These are phyloP conservation scores for Fusarium armeniacum DNA, from an alignment of 2,329 filamentous ascomycete species.

Conservation along the genomic window DNA sequence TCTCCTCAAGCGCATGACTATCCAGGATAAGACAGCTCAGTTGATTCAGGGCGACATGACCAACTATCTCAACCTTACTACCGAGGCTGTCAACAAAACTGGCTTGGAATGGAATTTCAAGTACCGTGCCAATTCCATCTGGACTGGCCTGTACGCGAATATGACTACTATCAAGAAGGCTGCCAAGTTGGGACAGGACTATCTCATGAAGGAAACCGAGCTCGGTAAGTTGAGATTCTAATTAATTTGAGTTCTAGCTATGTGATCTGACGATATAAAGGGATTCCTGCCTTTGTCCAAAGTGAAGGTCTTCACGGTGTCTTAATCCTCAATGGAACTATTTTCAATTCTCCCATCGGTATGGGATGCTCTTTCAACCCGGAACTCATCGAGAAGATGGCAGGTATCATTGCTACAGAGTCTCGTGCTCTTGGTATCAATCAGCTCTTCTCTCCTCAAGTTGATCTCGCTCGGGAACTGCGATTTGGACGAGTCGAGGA, in stretches of 20 bases:
- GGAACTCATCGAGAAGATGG: conserved; percentile 75
- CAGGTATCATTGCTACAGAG: conserved; percentile 73
- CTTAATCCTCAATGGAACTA: conserved; percentile 78
- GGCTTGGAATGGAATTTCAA: conserved; percentile 77
- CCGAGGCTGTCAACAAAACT: conserved; percentile 75
- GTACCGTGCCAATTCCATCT: conserved; percentile 76
- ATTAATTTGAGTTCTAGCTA: conserved; percentile 52
- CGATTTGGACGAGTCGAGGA: conserved; percentile 82
- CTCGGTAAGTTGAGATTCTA: conserved; percentile 45
- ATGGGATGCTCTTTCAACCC: conserved; percentile 80
- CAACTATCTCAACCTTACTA: conserved; percentile 79
- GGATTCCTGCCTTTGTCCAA: conserved; percentile 80
- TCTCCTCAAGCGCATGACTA: conserved; percentile 78
- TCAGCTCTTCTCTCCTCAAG: conserved; percentile 79
- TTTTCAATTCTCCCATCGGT: conserved; percentile 83
- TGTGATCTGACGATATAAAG: conserved; percentile 50
- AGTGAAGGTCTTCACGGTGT: conserved; percentile 82
- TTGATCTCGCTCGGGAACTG: conserved; percentile 78
- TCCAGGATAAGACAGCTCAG: conserved; percentile 80
- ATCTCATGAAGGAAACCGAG: conserved; percentile 66
- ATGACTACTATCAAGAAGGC: conserved; percentile 74
- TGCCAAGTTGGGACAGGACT: conserved; percentile 76
- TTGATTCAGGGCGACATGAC: conserved; percentile 77
- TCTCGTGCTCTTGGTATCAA: conserved; percentile 77
- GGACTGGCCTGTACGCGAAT: conserved; percentile 76